A percentile compares a stretch with the other conserved stretches of the same genome.
These are phyloP conservation scores for Mayamaea pseudoterrestris DNA, from an alignment of 108 stramenopile species.

Conservation along the genomic window DNA sequence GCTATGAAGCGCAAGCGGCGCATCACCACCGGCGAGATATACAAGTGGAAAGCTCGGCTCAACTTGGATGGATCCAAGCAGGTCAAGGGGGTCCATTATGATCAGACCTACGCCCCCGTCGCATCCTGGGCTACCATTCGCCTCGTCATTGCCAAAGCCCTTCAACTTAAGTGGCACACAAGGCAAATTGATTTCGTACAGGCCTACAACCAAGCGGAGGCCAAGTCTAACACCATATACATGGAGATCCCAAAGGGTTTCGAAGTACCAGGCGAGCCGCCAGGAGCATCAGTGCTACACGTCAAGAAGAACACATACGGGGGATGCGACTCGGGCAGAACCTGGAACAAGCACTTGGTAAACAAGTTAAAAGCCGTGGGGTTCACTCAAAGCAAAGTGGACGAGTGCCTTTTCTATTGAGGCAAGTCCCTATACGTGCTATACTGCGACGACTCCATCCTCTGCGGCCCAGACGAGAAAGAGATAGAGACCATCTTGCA, in stretches of 20 bases:
- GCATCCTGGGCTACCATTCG: constrained; percentile 27
- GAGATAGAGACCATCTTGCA: constrained; percentile 10
- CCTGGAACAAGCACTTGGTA: constrained; percentile 23
- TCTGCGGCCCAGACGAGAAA: constrained; percentile 15
- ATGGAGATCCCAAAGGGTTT: constrained; percentile 26
- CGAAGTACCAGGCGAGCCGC: constrained; percentile 2
- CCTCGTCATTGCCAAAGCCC: constrained; percentile 13
- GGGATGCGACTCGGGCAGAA: constrained; percentile 23
- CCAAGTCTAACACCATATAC: constrained; percentile 14
- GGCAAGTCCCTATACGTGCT: constrained; percentile 24
- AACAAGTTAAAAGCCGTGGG: constrained; percentile 9
- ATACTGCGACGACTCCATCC: constrained; percentile 28
- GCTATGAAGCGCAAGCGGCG: constrained; percentile 27
- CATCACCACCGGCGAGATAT: constrained; percentile 21
- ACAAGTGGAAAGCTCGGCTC: constrained; percentile 19
- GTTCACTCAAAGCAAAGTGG: constrained; percentile 23
- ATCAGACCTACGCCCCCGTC: constrained; percentile 37
- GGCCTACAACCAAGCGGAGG: constrained; percentile 27
- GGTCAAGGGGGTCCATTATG: constrained; percentile 16
- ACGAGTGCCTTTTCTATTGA: constrained; percentile 36
- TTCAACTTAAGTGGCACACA: constrained; percentile 15
- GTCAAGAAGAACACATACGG: constrained; percentile 28
- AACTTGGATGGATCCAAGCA: constrained; percentile 18
- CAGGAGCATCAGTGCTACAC: constrained; percentile 11
- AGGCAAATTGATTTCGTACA: constrained; percentile 34